Base-by-base conservation (phyloP, 257 asterid species). In the Haberlea rhodopensis region DNA sequence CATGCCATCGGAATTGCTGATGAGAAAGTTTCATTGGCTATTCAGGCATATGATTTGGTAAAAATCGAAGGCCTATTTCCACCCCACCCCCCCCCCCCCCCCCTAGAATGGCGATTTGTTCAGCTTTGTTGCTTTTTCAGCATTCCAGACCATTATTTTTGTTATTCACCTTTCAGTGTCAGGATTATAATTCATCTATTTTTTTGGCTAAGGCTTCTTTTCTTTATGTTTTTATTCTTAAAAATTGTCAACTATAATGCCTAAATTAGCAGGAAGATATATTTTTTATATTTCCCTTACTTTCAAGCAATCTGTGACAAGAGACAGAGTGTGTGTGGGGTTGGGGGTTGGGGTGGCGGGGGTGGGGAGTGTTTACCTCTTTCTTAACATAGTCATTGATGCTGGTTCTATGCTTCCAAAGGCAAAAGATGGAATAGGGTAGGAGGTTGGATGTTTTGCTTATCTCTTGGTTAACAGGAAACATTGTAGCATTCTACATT, bases 21-120 rank as follows among this genome's bases (percentile, higher is more conserved):
- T 71, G 99, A 94, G 86, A 94, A 94, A 80, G 92, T 90, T 62
- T 87, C 87, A 24, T 76, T 94, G 79, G 97, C 99, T 62, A 43
- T 71, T 62, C 97, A 90, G 78, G 92, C 95, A 31, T 90, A 94
- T 79, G 99, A 94, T 79, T 72, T 94, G 97, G 99, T 91, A 88
- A 53, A 53, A 24, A 37, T 23, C 16, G 24, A 63, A n/a, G n/a
- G n/a, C n/a, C n/a, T n/a, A n/a, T n/a, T n/a, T n/a, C n/a, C n/a
- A n/a, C n/a, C n/a, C n/a, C n/a, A n/a, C n/a, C n/a, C n/a, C n/a
- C n/a, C n/a, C n/a, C n/a, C n/a, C n/a, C n/a, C n/a, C n/a, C n/a
- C n/a, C 53, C 26, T 32, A 66, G 62, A 49, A 56, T 28, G n/a
- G 61, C 32, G 18, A 13, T 24, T 28, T 55, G 24, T 37, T 64